These are phyloP conservation scores for Tagetes erecta DNA, from an alignment of 129 eudicot species.

Conservation along the genomic window DNA sequence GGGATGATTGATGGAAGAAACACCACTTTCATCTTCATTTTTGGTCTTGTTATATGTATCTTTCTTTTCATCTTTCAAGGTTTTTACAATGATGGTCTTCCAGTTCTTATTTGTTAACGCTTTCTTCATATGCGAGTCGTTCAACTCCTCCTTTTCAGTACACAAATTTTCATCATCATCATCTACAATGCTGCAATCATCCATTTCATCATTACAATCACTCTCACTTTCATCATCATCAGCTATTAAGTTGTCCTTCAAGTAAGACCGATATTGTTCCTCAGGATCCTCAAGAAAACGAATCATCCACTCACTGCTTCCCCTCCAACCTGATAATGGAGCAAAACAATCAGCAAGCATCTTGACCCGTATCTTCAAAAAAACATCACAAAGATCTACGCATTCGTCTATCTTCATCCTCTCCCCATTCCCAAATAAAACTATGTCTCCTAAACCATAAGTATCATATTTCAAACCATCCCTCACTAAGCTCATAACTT, in stretches of 20 bases:
- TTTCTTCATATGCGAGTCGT: neutral
- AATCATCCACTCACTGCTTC: conserved; percentile 38
- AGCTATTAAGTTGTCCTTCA: conserved; percentile 2
- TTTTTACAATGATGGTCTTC: conserved; percentile 16
- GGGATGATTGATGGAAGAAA: no score
- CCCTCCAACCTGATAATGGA: conserved; percentile 49
- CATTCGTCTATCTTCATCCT: conserved; percentile 57
- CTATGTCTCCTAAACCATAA: conserved; percentile 72
- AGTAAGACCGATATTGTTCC: conserved; percentile 31
- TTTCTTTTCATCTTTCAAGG: neutral
- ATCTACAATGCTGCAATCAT: conserved; percentile 23
- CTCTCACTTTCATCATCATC: neutral
- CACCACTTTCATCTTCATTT: neutral
- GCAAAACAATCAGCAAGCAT: conserved; percentile 37
- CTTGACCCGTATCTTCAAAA: conserved; percentile 40
- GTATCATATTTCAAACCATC: conserved; percentile 36
- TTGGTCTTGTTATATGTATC: neutral
- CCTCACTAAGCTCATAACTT: conserved; percentile 39
- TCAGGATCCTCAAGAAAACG: conserved; percentile 58
- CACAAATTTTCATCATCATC: neutral
- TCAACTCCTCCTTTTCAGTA: conserved; percentile 2
- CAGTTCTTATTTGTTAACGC: conserved; percentile 5
- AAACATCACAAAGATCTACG: conserved; percentile 48
- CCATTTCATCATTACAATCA: neutral
- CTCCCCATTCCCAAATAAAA: conserved; percentile 57